These are phyloP conservation scores for Chrysoporthe cubensis DNA, from an alignment of 2,329 filamentous ascomycete species.

Conservation along the genomic window DNA sequence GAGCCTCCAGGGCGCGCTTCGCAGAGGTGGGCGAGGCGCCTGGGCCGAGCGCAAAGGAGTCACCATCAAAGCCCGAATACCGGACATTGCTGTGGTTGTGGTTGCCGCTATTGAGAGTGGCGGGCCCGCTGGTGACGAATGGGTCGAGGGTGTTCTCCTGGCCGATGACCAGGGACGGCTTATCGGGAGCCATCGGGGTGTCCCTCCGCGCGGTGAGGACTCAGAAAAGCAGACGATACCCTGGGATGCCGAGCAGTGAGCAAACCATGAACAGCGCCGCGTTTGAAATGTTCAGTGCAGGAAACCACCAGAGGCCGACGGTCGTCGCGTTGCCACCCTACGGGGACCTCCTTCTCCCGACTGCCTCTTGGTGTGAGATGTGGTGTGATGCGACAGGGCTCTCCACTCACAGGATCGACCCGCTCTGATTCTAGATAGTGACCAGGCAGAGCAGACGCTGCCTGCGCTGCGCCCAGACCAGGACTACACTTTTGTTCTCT, in stretches of 20 bases:
- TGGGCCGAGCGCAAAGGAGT: conserved; percentile 78
- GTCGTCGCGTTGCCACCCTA: conserved; percentile 12
- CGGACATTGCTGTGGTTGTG: conserved; percentile 52
- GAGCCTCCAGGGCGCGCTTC: conserved; percentile 85
- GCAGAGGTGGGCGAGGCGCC: conserved; percentile 80
- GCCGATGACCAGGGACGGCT: conserved; percentile 45
- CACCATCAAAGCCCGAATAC: conserved; percentile 81
- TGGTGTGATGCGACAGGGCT: conserved; percentile 10
- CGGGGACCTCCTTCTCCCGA: neutral
- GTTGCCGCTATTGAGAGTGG: conserved; percentile 41
- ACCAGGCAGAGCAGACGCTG: neutral
- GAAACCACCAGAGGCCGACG: neutral
- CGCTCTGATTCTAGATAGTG: neutral
- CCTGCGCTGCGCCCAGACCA: neutral
- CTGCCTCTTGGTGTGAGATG: neutral
- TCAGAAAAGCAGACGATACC: conserved; percentile 26
- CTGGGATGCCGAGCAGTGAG: conserved; percentile 25
- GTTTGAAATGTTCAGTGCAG: conserved; percentile 7
- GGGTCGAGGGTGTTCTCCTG: conserved; percentile 54
- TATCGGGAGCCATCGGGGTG: conserved; percentile 48
- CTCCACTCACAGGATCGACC: neutral
- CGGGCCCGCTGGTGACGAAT: conserved; percentile 54
- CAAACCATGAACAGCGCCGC: conserved; percentile 24
- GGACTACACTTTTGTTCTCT: neutral
- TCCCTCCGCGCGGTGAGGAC: conserved; percentile 42